A percentile compares a stretch with the other conserved stretches of the same genome.
Evolutionary conservation across 805 yeast species (phyloP).

Genomic region (Komagataella pastoris): DNA sequence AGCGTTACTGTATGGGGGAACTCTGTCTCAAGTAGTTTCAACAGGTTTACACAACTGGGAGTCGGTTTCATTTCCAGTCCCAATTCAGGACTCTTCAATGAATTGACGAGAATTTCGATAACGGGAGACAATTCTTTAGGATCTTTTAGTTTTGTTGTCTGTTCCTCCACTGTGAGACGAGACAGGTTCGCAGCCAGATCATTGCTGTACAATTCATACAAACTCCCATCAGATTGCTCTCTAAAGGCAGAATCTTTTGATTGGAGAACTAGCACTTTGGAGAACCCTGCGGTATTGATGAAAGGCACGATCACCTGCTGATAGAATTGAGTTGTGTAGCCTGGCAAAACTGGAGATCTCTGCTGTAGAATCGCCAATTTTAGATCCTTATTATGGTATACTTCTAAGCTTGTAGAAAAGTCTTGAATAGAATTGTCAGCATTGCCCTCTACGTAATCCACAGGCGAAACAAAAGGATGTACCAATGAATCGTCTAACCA

Average conservation of each 20-base stretch:
- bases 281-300: conserved; percentile 24
- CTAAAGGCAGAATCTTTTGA: conserved; percentile 55
- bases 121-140: conserved; percentile 6
- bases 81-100: neutral
- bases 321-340: conserved; percentile 36
- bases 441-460: conserved; percentile 29
- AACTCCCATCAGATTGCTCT: conserved; percentile 5
- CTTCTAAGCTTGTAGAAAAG: conserved; percentile 51
- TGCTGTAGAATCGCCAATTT: conserved; percentile 59
- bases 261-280: conserved; percentile 43
- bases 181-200: conserved; percentile 9
- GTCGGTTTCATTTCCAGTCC: neutral
- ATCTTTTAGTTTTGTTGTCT: conserved; percentile 1
- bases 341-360: conserved; percentile 74
- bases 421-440: conserved; percentile 6
- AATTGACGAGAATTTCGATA: conserved; percentile 1
- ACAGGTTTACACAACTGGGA: conserved; percentile 2
- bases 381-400: conserved; percentile 29
- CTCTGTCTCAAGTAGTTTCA: conserved; percentile 3
- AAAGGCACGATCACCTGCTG: conserved; percentile 37
- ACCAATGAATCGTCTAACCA: conserved; percentile 45
- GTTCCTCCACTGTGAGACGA: conserved; percentile 7
- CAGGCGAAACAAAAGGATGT: conserved; percentile 78
- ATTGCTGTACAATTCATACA: conserved; percentile 12
- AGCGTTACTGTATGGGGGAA: conserved; percentile 7